Evolutionary conservation across 495 filamentous ascomycete genomes (phyloP).

Genomic region (Melanomma pulvis-pyrius): DNA sequence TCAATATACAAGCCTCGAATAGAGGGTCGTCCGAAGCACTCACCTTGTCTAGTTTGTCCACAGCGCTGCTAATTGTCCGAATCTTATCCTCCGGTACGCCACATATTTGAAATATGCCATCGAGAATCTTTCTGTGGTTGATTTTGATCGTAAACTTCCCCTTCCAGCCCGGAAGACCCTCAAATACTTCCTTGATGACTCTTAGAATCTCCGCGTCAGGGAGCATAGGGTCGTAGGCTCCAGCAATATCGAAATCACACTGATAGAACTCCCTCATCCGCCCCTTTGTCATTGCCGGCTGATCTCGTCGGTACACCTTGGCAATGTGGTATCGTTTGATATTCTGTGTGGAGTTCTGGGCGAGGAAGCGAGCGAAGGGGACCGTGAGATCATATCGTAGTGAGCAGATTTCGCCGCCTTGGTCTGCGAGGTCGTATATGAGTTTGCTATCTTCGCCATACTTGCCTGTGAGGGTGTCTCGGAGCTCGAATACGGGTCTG

Average conservation of each 20-base stretch:
- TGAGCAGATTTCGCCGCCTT: slow-evolving; percentile 82
- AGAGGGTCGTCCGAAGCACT: background rate
- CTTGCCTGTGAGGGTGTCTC: slow-evolving; percentile 80
- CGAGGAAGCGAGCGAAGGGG: slow-evolving; percentile 84
- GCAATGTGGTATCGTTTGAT: slow-evolving; percentile 91
- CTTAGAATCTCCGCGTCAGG: slow-evolving; percentile 91
- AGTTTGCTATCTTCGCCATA: slow-evolving; percentile 92
- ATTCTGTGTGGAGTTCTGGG: slow-evolving; percentile 76
- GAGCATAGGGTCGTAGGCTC: slow-evolving; percentile 87
- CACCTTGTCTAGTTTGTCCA: slow-evolving; percentile 91
- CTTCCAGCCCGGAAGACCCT: slow-evolving; percentile 68
- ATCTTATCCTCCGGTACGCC: slow-evolving; percentile 87
- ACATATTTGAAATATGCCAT: slow-evolving; percentile 87
- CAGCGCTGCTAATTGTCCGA: slow-evolving; percentile 82
- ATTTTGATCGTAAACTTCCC: slow-evolving; percentile 83
- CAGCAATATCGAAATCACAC: slow-evolving; percentile 97
- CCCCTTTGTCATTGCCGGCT: slow-evolving; percentile 83
- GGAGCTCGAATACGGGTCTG: slow-evolving; percentile 72
- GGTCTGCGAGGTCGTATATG: slow-evolving; percentile 84
- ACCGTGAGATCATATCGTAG: slow-evolving; percentile 91
- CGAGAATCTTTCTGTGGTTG: slow-evolving; percentile 93
- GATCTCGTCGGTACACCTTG: slow-evolving; percentile 82
- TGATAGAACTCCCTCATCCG: slow-evolving; percentile 97
- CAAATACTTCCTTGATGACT: slow-evolving; percentile 84
- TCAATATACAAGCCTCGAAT: background rate